Evolutionary conservation across 306 rosid species (phyloP).

Genomic region (Trichosanthes cucumerina): DNA sequence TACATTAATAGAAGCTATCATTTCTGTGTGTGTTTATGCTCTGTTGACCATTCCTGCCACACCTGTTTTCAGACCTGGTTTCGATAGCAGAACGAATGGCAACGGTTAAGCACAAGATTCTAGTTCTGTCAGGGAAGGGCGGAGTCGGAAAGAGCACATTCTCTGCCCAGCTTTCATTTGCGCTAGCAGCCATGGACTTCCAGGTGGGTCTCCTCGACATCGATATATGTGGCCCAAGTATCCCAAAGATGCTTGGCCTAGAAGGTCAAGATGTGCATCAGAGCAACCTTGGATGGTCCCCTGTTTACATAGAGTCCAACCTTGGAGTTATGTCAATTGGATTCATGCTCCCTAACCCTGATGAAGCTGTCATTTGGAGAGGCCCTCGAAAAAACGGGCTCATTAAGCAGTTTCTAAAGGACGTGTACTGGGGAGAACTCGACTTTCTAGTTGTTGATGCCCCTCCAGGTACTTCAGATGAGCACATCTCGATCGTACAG

Average conservation of each 20-base stretch:
- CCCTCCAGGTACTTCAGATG: slow-evolving; percentile 97
- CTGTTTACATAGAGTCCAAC: slow-evolving; percentile 83
- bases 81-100: slow-evolving; percentile 86
- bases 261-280: slow-evolving; percentile 88
- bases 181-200: slow-evolving; percentile 72
- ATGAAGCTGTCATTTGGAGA: slow-evolving; percentile 78
- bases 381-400: slow-evolving; percentile 89
- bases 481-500: slow-evolving; percentile 78
- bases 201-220: slow-evolving; percentile 95
- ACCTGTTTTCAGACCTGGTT: slow-evolving; percentile 49
- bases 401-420: slow-evolving; percentile 80
- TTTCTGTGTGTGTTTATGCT: neutral
- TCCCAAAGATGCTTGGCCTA: slow-evolving; percentile 92
- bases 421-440: slow-evolving; percentile 87
- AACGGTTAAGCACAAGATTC: slow-evolving; percentile 84
- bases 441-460: slow-evolving; percentile 88
- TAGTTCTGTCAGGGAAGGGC: slow-evolving; percentile 86
- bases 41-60: neutral
- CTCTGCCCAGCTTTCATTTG: slow-evolving; percentile 82
- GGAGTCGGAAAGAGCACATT: slow-evolving; percentile 98
- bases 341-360: slow-evolving; percentile 75
- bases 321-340: slow-evolving; percentile 95
- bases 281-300: slow-evolving; percentile 99
- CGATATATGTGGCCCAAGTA: slow-evolving; percentile 95
- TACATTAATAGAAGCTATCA: neutral